Evolutionary conservation across 352 stramenopile species (phyloP).

Genomic region (Saprolegnia parasitica): DNA sequence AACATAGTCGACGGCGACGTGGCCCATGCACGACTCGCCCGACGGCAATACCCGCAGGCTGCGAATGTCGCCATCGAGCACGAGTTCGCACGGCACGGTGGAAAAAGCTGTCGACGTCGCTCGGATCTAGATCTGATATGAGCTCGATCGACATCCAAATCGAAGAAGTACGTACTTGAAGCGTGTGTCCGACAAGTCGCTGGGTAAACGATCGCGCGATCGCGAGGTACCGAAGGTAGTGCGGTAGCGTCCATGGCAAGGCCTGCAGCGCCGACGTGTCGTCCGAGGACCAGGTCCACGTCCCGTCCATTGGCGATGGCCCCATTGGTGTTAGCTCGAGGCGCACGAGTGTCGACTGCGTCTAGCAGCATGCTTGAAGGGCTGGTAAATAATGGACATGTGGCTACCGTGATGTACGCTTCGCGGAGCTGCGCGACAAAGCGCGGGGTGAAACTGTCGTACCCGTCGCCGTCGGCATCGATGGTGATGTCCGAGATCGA

Average conservation of each 20-base stretch:
- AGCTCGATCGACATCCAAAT: background rate
- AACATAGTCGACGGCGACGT: slow-evolving; percentile 22
- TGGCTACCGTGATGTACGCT: slow-evolving; percentile 20
- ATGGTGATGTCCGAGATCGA: background rate
- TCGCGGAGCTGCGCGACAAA: slow-evolving; percentile 27
- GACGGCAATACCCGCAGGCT: slow-evolving; percentile 10
- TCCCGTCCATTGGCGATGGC: background rate
- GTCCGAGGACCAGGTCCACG: background rate
- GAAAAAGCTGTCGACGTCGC: slow-evolving; percentile 2
- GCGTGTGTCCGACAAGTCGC: background rate
- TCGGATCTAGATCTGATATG: slow-evolving; percentile 15
- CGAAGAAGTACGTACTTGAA: background rate
- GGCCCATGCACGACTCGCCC: slow-evolving; percentile 23
- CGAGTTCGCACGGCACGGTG: slow-evolving; percentile 12
- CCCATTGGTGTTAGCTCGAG: background rate
- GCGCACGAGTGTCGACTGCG: background rate
- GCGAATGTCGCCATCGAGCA: background rate
- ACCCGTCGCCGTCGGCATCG: background rate
- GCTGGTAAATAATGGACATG: background rate
- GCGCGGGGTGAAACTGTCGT: slow-evolving; percentile 11
- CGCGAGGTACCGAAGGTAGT: slow-evolving; percentile 17
- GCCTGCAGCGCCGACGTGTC: too few relatives aligned
- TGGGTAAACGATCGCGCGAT: background rate
- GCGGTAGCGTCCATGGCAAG: slow-evolving; percentile 1
- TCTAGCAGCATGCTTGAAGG: background rate